Evolutionary conservation across 2,329 filamentous ascomycete species (phyloP), one percentile per base, ranked within the genome.

Genomic region (Domatiomyces globalis): DNA sequence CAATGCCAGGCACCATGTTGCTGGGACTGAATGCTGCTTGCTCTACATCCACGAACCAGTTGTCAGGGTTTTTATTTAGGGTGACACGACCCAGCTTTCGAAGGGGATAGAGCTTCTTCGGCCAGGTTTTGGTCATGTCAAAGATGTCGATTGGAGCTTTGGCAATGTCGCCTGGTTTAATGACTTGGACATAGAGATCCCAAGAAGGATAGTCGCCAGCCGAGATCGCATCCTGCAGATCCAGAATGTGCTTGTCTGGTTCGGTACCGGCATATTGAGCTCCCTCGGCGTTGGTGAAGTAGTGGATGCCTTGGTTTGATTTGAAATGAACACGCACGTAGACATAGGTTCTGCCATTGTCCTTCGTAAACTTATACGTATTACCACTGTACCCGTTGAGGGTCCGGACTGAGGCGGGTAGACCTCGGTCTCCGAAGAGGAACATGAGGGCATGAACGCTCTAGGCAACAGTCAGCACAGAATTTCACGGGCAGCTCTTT

Each of bases 101-200:
- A 9, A 83, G 69, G 1, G 82, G 81, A 20, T 81, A 77, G 45
- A 81, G 73, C 19, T 65, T 69, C 54, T 83, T 78, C 2, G 81
- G 81, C 81, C 81, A 85, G 58, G 81, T 74, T 66, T 84, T 83
- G 48, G 82, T 85, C 53, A 83, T 66, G 61, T 85, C 83, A 53
- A 86, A 82, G 55, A 84, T 69, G 65, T 80, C 81, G 71, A 74
- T 80, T 45, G 70, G 70, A 63, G 78, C 79, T 52, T 74, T 73
- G 61, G 81, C 74, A 3, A 79, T 80, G 58, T 83, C 72, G 54
- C 79, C 75, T 1, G 79, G 79, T 15, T 73, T 76, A 54, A 84
- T 71, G 6, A 78, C 72, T 65, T 85, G 83, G 1, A 83, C 72
- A 56, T 78, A 81, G 54, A 77, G 73, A 17, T 73, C 79, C 81